Evolutionary conservation across 129 eudicot species (phyloP).

Genomic region (Escallonia herrerae): DNA sequence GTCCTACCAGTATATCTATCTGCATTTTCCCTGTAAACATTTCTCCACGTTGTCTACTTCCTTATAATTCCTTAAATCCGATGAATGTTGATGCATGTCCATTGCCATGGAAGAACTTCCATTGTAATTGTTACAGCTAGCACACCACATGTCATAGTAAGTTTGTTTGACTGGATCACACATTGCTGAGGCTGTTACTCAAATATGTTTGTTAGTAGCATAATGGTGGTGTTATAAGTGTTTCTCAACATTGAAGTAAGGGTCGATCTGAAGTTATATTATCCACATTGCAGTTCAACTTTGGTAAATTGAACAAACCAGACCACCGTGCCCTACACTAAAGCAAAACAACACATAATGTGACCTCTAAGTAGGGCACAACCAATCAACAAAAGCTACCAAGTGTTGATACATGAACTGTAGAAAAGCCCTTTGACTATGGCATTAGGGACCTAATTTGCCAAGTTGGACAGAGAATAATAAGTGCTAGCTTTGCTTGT

Average conservation of each 20-base stretch:
- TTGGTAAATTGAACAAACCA: constrained; percentile 13
- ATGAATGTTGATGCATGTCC: not conserved
- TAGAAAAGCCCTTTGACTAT: constrained; percentile 31
- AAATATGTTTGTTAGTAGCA: not conserved
- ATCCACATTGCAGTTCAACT: not conserved
- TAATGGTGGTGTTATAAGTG: not conserved
- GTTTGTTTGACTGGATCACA: too few relatives aligned
- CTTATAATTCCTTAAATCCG: not conserved
- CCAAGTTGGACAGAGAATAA: not conserved
- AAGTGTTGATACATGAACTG: not conserved
- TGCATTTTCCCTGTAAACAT: too few relatives aligned
- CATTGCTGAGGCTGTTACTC: too few relatives aligned
- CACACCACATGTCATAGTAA: too few relatives aligned
- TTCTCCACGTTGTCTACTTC: too few relatives aligned
- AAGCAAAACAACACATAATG: constrained; percentile 40
- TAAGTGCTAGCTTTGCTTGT: not conserved
- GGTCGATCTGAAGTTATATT: not conserved
- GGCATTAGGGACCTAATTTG: not conserved
- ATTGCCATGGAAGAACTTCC: too few relatives aligned
- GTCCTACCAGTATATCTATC: too few relatives aligned
- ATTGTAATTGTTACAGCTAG: too few relatives aligned
- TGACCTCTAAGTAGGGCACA: constrained; percentile 35
- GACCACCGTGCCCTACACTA: constrained; percentile 34
- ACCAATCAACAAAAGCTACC: constrained; percentile 22
- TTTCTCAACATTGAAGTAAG: not conserved